Evolutionary conservation across 371 early-diverging fungal genomes (phyloP), one percentile per base, ranked within the genome.

Genomic region (Zychaea mexicana): DNA sequence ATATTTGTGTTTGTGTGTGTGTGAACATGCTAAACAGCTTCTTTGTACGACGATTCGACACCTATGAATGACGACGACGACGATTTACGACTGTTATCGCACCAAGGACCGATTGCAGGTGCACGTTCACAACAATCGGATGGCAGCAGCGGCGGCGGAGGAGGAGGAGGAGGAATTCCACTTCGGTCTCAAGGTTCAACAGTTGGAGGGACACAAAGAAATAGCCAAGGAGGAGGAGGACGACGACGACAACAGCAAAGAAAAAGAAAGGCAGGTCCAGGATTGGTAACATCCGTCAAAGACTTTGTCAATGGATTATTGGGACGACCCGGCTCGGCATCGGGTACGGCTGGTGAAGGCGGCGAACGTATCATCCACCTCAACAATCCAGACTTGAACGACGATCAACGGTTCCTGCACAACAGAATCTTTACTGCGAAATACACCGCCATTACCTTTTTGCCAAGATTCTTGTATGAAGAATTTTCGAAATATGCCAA

Each of bases 401-500:
- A 76, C n/a, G 81, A 85, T 62, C 81, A 83, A 71, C 89, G 89
- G 70, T 97, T 88, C 67, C 71, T 94, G 19, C 92, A 91, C 74
- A 95, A 95, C 72, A 83, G 87, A 57, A 88, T 95, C 53, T 91
- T 90, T 38, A 95, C 96, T 4, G 91, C 95, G 27, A 96, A 95
- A 81, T 98, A 98, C 80, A 96, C 92, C 56, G 46, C 85, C 56
- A 52, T 89, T 38, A 91, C 92, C n/a, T 98, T 98, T 71, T 65
- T 98, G 58, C 95, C 96, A 58, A 91, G 93, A 73, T 96, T 97
- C 73, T 75, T 97, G 32, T 92, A 88, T 54, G 96, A 95, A 73
- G 97, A 98, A 77, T 94, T 97, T 64, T 93, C 94, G 32, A 96
- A 96, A 76, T 92, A 93, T 71, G 94, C 95, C 62, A 98, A 98